Base-by-base conservation (phyloP, 169 alveolate species). In the Fabrea salina region DNA sequence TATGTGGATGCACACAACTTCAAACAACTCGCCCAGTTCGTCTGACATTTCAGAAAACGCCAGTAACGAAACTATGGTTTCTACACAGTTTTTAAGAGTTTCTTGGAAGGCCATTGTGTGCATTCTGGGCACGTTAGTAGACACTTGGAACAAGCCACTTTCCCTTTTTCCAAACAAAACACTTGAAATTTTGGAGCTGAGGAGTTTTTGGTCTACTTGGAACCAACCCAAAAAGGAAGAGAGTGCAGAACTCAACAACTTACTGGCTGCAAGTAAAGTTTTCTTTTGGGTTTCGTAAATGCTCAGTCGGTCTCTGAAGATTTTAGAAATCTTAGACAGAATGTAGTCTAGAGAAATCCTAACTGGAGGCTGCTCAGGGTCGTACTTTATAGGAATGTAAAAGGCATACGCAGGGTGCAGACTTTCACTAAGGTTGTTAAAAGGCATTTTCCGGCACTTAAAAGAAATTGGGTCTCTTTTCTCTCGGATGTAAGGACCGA, bases 21-120 rank as follows among this genome's bases (percentile, higher is more conserved):
- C 79, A 50, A 30, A 70, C 4, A 70, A 35, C 67, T 70, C 79
- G 68, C 67, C 27, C 22, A 70, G 67, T 37, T 70, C 79, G 35
- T 64, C 75, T 16, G 25, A 19, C 4, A 56, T 64, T 22, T 64
- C 75, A 19, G 75, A 33, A 64, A 64, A 37, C 1, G 75, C 50
- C 19, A 64, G 19, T 40, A 64, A 64, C 19, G 75, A 64, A 35
- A 64, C 41, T n/a, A 64, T 39, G 41, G 37, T 56, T 64, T 64
- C 75, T 37, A 64, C 19, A 32, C 57, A 19, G 30, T 64, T 64
- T 30, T 35, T 64, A 25, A 64, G 41, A 4, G 75, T 64, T 37
- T 64, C 47, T 19, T 19, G 35, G 19, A 64, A 64, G 5, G 47
- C 39, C 5, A 19, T 19, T 64, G 22, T 16, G 51, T 64, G 75